Percentiles rank a stretch among this genome's conserved stretches.
These are phyloP conservation scores for Paramecium octaurelia DNA, from an alignment of 73 alveolate genomes.

Conservation along the genomic window DNA sequence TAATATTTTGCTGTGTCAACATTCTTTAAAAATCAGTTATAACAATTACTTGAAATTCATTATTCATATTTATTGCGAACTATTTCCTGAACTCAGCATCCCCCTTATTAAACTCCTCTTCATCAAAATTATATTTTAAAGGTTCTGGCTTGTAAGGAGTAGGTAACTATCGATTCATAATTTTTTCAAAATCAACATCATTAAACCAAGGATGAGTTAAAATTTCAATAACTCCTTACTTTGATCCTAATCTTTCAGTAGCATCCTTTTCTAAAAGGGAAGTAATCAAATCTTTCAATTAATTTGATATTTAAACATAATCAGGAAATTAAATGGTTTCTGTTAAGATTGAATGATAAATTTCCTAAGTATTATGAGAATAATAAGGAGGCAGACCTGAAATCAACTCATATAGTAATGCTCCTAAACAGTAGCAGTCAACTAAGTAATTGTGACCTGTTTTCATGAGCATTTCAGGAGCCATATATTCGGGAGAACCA, in stretches of 20 bases:
- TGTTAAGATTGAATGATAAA: conserved; percentile 58
- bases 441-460: conserved; percentile 67
- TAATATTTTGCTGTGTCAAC: not conserved
- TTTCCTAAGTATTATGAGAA: conserved; percentile 55
- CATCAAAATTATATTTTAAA: conserved; percentile 58
- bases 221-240: conserved; percentile 59
- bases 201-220: conserved; percentile 61
- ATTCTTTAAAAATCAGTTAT: not conserved
- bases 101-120: conserved; percentile 58
- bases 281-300: conserved; percentile 69
- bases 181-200: conserved; percentile 46
- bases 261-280: conserved; percentile 84
- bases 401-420: conserved; percentile 68
- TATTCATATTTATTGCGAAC: not conserved
- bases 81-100: conserved; percentile 61
- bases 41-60: not conserved
- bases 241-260: conserved; percentile 79
- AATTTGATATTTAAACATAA: conserved; percentile 58
- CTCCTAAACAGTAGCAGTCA: conserved; percentile 74
- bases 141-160: conserved; percentile 62
- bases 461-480: conserved; percentile 76
- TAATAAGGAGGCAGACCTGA: conserved; percentile 74
- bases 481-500: conserved; percentile 77
- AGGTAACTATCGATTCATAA: conserved; percentile 32
- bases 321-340: conserved; percentile 55